Conservation (phyloP, 2,329 filamentous ascomycete genomes). For the Botryosphaeria dothidea region DNA sequence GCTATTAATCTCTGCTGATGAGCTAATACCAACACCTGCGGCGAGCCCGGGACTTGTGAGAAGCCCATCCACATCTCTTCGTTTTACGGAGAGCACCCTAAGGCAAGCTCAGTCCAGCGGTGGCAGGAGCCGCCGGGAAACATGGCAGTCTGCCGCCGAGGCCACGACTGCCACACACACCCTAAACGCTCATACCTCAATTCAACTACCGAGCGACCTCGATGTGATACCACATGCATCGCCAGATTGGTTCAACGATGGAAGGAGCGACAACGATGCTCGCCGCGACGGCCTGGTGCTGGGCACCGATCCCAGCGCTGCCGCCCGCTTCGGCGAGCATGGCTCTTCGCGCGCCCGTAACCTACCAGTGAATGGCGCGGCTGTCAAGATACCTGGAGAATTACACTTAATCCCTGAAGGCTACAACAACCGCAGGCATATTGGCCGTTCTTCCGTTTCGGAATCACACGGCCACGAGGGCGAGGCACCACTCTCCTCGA, state of each 20-base stretch:
- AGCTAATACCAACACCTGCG: not conserved
- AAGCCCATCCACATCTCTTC: not conserved
- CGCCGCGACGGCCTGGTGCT: not conserved
- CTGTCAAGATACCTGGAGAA: not conserved
- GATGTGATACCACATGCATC: not conserved
- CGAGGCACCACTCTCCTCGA: not conserved
- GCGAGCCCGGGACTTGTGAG: not conserved
- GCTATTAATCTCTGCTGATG: not conserved
- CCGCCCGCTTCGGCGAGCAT: constrained; percentile 9
- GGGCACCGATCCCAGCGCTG: constrained; percentile 1
- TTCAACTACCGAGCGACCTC: not conserved
- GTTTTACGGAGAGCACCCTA: not conserved
- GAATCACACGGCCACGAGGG: not conserved
- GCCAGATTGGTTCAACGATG: not conserved
- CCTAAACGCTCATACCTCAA: constrained; percentile 1
- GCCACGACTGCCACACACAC: not conserved
- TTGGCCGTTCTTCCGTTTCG: not conserved
- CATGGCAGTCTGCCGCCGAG: not conserved
- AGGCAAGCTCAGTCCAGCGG: not conserved
- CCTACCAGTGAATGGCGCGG: not conserved
- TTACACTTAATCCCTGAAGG: not conserved
- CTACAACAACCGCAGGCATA: not conserved
- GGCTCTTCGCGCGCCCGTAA: not conserved
- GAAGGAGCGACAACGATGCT: not conserved
- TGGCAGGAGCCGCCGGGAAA: not conserved